Conservation (phyloP, 2,329 filamentous ascomycete genomes). For the Aureobasidium mangrovei region DNA sequence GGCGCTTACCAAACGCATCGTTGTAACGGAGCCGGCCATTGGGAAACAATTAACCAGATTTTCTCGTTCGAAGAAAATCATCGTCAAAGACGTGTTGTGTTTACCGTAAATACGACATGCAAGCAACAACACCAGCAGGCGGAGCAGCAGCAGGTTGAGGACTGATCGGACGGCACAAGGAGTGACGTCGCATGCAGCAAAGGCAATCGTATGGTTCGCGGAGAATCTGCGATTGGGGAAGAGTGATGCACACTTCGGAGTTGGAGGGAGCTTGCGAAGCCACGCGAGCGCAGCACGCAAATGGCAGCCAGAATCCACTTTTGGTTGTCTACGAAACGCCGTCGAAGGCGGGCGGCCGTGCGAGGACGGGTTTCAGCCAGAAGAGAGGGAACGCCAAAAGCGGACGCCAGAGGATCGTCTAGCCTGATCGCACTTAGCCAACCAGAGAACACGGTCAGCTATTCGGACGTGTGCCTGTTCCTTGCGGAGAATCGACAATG, state of each 20-base stretch:
- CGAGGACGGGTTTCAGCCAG: slow-evolving; percentile 10
- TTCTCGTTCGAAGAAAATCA: slow-evolving; percentile 1
- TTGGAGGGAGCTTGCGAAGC: slow-evolving; percentile 8
- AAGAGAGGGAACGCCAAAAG: slow-evolving; percentile 11
- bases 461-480: slow-evolving; percentile 12
- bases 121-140: background rate
- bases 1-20: slow-evolving; percentile 12
- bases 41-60: slow-evolving; percentile 2
- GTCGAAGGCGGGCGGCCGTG: slow-evolving; percentile 11
- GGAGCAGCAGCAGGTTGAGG: slow-evolving; percentile 1
- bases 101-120: background rate
- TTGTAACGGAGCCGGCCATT: slow-evolving; percentile 11
- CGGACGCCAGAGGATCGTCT: slow-evolving; percentile 15
- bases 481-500: slow-evolving; percentile 11
- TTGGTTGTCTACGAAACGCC: slow-evolving; percentile 14
- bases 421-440: slow-evolving; percentile 12
- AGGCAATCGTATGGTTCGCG: slow-evolving; percentile 3
- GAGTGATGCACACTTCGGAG: slow-evolving; percentile 11
- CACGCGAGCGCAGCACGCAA: slow-evolving; percentile 15
- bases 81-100: background rate
- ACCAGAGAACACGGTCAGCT: slow-evolving; percentile 1
- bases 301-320: slow-evolving; percentile 11
- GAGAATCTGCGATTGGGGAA: slow-evolving; percentile 13
- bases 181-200: slow-evolving; percentile 11
- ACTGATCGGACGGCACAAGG: slow-evolving; percentile 3